phyloP scores from a whole-genome alignment of 116 monocot genomes.

The Zostera marina region DNA sequence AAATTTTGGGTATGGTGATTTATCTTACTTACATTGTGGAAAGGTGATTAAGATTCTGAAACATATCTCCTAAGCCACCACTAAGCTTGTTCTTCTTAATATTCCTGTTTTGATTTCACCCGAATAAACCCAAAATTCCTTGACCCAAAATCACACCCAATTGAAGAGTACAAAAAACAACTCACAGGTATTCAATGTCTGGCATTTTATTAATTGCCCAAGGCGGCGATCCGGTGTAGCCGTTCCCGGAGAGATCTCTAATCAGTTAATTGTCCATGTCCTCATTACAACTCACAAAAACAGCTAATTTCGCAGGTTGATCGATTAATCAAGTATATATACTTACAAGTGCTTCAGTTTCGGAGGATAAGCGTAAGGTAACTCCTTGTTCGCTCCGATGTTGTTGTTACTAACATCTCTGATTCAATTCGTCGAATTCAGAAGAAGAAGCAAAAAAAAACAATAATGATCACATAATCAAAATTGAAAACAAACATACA shows the following conservation, averaged over 20 bases:
- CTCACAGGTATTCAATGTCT: not conserved
- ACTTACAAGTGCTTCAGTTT: constrained; percentile 66
- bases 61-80: constrained; percentile 39
- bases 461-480: not conserved
- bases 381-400: constrained; percentile 34
- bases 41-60: constrained; percentile 4
- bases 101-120: constrained; percentile 35
- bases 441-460: not conserved
- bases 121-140: no score
- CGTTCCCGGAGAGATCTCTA: not conserved
- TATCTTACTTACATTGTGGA: not conserved
- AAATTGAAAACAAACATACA: constrained; percentile 25
- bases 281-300: no score
- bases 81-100: constrained; percentile 55
- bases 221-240: not conserved
- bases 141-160: no score
- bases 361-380: constrained; percentile 72
- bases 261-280: no score
- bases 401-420: constrained; percentile 86
- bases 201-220: not conserved
- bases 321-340: not conserved
- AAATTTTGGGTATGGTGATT: no score
- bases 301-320: not conserved
- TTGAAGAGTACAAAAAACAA: not conserved
- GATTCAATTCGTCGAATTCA: constrained; percentile 8